Conservation (phyloP, 2,329 filamentous ascomycete species). For the Capronia americana region DNA sequence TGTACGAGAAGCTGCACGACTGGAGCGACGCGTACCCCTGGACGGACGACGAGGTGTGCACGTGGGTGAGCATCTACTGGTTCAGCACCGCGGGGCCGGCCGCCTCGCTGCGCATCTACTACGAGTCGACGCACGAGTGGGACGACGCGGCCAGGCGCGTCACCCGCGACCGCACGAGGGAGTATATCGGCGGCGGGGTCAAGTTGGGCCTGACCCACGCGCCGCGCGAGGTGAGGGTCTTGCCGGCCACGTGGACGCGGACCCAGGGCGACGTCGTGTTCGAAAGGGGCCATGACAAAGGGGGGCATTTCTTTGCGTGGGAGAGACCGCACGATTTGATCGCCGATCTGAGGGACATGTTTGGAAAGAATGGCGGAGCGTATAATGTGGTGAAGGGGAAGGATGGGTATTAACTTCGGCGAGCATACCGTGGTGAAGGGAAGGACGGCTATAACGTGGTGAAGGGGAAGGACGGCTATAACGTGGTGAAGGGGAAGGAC, state of each 20-base stretch:
- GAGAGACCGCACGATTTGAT: constrained; percentile 57
- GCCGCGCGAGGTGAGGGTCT: constrained; percentile 57
- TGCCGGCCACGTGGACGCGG: constrained; percentile 58
- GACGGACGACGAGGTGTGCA: constrained; percentile 77
- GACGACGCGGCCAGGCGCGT: constrained; percentile 36
- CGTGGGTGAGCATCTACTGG: constrained; percentile 76
- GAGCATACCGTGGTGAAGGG: neutral
- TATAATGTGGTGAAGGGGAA: constrained; percentile 44
- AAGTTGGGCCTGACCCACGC: constrained; percentile 61
- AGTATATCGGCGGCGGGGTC: constrained; percentile 50
- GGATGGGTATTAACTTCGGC: constrained; percentile 43
- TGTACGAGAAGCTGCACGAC: constrained; percentile 79
- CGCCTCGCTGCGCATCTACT: constrained; percentile 73
- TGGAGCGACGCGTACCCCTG: constrained; percentile 76
- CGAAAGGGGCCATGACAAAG: constrained; percentile 50
- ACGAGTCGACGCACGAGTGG: constrained; percentile 62
- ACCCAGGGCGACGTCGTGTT: constrained; percentile 60
- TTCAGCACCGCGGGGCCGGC: constrained; percentile 73
- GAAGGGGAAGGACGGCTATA: no score
- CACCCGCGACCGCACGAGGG: constrained; percentile 24
- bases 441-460: no score
- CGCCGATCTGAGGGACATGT: constrained; percentile 56
- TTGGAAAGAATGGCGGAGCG: constrained; percentile 52
- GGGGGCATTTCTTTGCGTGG: constrained; percentile 62
- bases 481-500: no score